These are phyloP conservation scores for Aspergillus thermomutatus DNA, from an alignment of 2,329 filamentous ascomycete species.

Conservation along the genomic window DNA sequence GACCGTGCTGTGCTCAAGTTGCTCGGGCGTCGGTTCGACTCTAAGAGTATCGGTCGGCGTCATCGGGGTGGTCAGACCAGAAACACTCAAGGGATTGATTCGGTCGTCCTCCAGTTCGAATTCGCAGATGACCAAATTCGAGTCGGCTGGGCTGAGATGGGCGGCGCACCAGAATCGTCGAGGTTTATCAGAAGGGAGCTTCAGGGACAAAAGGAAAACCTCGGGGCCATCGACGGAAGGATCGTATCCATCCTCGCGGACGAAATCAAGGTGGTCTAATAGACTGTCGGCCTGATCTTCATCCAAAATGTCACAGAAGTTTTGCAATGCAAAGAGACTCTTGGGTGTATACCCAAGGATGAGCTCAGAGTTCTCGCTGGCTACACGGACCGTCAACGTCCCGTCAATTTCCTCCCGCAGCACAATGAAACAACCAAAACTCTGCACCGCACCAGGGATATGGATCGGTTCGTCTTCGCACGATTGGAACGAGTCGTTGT, in stretches of 20 bases:
- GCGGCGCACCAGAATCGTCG: constrained; percentile 84
- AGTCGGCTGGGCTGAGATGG: constrained; percentile 67
- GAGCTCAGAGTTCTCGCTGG: constrained; percentile 74
- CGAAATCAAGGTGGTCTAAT: constrained; percentile 83
- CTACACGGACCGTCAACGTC: constrained; percentile 66
- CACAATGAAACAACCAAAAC: constrained; percentile 74
- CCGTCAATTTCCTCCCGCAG: constrained; percentile 63
- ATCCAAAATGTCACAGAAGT: constrained; percentile 77
- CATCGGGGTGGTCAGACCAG: constrained; percentile 15
- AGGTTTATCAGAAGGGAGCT: constrained; percentile 52
- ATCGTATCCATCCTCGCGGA: constrained; percentile 76
- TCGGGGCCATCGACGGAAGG: constrained; percentile 74
- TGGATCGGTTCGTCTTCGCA: constrained; percentile 93
- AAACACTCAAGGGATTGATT: constrained; percentile 40
- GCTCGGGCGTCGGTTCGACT: constrained; percentile 68
- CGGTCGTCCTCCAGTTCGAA: constrained; percentile 85
- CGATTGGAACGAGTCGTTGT: constrained; percentile 67
- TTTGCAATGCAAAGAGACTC: constrained; percentile 69
- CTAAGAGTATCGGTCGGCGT: constrained; percentile 59
- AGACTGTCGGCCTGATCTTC: constrained; percentile 83
- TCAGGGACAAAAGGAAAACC: constrained; percentile 75
- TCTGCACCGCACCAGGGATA: constrained; percentile 74
- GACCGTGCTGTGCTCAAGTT: constrained; percentile 71
- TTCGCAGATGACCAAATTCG: constrained; percentile 76
- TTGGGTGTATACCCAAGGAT: constrained; percentile 75